A percentile compares a stretch with the other conserved stretches of the same genome.
phyloP scores from a whole-genome alignment of 768 basidiomycete species.

The Rickenella mellea region DNA sequence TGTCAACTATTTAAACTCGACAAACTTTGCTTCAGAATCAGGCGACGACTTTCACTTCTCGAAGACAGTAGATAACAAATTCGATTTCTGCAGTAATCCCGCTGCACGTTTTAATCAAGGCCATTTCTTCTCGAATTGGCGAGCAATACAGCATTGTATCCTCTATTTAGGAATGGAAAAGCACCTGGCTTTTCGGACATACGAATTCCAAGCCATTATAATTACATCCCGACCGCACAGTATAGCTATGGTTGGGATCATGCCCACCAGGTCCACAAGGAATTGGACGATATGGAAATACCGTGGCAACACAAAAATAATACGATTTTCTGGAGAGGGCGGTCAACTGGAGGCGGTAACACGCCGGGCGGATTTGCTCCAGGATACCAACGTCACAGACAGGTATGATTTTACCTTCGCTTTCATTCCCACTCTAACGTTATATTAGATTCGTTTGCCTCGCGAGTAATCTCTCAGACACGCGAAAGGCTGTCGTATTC shows the following conservation, averaged over 20 bases:
- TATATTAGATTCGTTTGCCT: constrained; percentile 62
- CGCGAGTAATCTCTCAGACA: constrained; percentile 48
- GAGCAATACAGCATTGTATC: constrained; percentile 82
- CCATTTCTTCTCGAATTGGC: constrained; percentile 96
- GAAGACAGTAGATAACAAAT: constrained; percentile 43
- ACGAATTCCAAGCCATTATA: constrained; percentile 93
- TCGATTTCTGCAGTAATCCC: constrained; percentile 75
- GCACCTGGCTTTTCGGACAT: constrained; percentile 82
- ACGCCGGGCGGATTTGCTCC: constrained; percentile 75
- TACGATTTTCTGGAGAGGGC: constrained; percentile 90
- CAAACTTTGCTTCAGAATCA: constrained; percentile 18
- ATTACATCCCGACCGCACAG: constrained; percentile 69
- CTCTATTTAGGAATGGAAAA: constrained; percentile 88
- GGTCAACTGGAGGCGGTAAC: constrained; percentile 90
- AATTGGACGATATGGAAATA: constrained; percentile 74
- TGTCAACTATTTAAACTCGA: constrained; percentile 32
- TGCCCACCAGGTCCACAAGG: constrained; percentile 58
- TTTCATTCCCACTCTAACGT: neutral
- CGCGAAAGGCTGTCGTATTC: constrained; percentile 52
- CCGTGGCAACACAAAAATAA: constrained; percentile 87
- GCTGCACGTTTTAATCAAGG: constrained; percentile 84
- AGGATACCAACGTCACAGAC: constrained; percentile 82
- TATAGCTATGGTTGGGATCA: constrained; percentile 93
- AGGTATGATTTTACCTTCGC: constrained; percentile 35
- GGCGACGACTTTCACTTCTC: constrained; percentile 53